phyloP scores from a whole-genome alignment of 2,329 filamentous ascomycete species.

The Coniochaeta sp. region DNA sequence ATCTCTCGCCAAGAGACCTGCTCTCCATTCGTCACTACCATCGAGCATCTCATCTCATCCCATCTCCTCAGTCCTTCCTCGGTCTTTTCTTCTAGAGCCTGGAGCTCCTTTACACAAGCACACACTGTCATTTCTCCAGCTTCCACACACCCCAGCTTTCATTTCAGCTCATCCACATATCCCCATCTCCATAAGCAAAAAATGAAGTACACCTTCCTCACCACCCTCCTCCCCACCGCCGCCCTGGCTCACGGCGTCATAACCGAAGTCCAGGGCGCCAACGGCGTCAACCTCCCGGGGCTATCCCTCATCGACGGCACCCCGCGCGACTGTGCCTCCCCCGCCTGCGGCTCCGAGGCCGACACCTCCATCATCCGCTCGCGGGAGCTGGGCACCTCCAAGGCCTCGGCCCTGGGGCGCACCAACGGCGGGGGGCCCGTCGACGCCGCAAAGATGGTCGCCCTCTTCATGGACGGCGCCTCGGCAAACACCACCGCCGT shows the following conservation, averaged over 20 bases:
- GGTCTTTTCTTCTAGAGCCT: not conserved
- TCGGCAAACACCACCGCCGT: slow-evolving; percentile 15
- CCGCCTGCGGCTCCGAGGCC: slow-evolving; percentile 56
- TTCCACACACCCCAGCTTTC: no score
- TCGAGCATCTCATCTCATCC: not conserved
- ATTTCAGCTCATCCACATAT: not conserved
- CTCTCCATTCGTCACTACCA: not conserved
- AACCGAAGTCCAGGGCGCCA: slow-evolving; percentile 48
- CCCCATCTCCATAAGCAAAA: slow-evolving; percentile 3
- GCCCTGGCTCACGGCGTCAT: slow-evolving; percentile 50
- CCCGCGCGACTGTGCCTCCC: slow-evolving; percentile 57
- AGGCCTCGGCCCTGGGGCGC: slow-evolving; percentile 55
- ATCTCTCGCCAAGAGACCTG: not conserved
- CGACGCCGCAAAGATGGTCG: slow-evolving; percentile 47
- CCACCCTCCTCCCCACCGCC: slow-evolving; percentile 39
- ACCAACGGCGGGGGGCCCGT: slow-evolving; percentile 54
- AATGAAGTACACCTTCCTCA: slow-evolving; percentile 25
- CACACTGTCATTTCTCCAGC: not conserved
- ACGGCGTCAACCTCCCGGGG: slow-evolving; percentile 56
- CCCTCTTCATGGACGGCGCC: slow-evolving; percentile 50
- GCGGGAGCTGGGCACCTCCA: slow-evolving; percentile 45
- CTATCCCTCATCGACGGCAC: slow-evolving; percentile 58
- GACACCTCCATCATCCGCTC: slow-evolving; percentile 65
- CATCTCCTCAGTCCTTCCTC: not conserved
- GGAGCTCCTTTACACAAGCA: not conserved